Conservation (phyloP, 1,284 basidiomycete genomes). For the Sporisorium exsertum region DNA sequence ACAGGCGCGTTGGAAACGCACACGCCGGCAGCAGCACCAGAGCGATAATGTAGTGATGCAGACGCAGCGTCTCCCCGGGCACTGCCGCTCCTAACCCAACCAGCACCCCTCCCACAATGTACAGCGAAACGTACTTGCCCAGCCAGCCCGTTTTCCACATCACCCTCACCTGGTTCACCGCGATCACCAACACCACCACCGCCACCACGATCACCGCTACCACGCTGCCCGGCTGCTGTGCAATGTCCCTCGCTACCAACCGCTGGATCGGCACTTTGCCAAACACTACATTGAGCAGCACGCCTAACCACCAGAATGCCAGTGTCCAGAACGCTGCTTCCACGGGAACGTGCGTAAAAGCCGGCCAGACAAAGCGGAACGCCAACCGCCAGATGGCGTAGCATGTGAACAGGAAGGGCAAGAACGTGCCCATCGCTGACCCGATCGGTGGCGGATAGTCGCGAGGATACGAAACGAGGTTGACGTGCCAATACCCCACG, state of each 20-base stretch:
- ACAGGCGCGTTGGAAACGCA: constrained; percentile 82
- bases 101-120: constrained; percentile 76
- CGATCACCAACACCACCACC: constrained; percentile 72
- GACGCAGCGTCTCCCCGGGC: constrained; percentile 72
- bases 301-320: constrained; percentile 82
- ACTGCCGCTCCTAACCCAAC: constrained; percentile 78
- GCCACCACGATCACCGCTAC: constrained; percentile 79
- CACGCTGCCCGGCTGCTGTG: constrained; percentile 78
- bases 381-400: constrained; percentile 84
- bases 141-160: constrained; percentile 86
- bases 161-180: constrained; percentile 81
- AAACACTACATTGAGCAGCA: constrained; percentile 68
- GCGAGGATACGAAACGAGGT: constrained; percentile 82
- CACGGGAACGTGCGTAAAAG: constrained; percentile 77
- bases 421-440: constrained; percentile 79
- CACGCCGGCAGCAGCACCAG: constrained; percentile 82
- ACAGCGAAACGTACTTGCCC: constrained; percentile 74
- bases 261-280: constrained; percentile 70
- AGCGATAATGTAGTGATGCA: constrained; percentile 76
- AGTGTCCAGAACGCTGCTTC: constrained; percentile 82
- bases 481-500: constrained; percentile 88
- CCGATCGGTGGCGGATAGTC: constrained; percentile 73
- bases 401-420: constrained; percentile 81
- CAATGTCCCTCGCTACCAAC: constrained; percentile 79
- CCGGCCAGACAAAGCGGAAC: constrained; percentile 80